Evolutionary conservation across 1,284 basidiomycete species (phyloP).

Genomic region (Sparassis latifolia): DNA sequence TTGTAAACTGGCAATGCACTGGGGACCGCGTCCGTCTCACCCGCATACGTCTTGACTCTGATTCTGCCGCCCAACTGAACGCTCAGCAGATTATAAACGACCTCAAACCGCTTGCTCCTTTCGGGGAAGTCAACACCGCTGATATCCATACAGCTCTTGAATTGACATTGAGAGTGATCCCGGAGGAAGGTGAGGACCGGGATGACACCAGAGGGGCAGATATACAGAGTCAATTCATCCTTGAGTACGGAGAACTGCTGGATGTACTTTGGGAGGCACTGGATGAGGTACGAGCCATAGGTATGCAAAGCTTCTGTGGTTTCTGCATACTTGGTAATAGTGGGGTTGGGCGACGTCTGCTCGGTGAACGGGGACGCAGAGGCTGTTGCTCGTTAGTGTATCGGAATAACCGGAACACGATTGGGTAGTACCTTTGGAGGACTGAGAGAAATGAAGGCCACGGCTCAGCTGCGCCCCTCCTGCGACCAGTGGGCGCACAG

Average conservation of each 20-base stretch:
- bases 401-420: conserved; percentile 1
- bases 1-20: conserved; percentile 77
- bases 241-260: conserved; percentile 98
- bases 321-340: conserved; percentile 61
- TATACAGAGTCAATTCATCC: conserved; percentile 92
- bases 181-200: conserved; percentile 91
- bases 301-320: conserved; percentile 76
- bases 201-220: conserved; percentile 77
- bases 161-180: conserved; percentile 95
- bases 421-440: conserved; percentile 38
- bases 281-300: conserved; percentile 86
- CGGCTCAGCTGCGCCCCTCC: conserved; percentile 20
- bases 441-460: conserved; percentile 38
- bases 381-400: conserved; percentile 30
- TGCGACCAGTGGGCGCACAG: conserved; percentile 20
- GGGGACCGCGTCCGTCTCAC: conserved; percentile 93
- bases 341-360: conserved; percentile 80
- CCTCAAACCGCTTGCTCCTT: conserved; percentile 90
- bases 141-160: conserved; percentile 90
- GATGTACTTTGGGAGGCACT: conserved; percentile 90
- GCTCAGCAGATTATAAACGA: conserved; percentile 94
- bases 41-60: conserved; percentile 96
- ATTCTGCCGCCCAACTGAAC: conserved; percentile 74
- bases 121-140: conserved; percentile 96
- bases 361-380: conserved; percentile 80